phyloP scores from a whole-genome alignment of 768 basidiomycete species.

The Boletus sp. region DNA sequence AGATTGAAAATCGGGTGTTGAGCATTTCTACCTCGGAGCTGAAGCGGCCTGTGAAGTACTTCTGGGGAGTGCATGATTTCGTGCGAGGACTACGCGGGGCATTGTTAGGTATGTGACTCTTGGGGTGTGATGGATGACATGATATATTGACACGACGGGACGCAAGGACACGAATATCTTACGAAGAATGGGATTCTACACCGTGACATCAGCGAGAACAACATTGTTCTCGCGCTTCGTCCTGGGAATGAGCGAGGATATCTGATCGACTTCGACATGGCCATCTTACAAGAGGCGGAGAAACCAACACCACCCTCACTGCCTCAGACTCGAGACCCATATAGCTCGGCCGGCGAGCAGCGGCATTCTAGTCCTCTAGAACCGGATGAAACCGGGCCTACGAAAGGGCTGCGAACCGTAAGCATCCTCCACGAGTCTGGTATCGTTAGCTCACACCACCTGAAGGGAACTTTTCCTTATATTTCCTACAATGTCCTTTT shows the following conservation, averaged over 20 bases:
- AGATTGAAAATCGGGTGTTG: background rate
- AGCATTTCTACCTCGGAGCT: background rate
- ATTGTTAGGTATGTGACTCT: slow-evolving; percentile 4
- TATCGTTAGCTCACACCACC: background rate
- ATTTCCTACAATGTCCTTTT: background rate
- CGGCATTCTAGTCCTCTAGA: background rate
- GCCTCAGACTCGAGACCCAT: background rate
- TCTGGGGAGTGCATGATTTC: slow-evolving; percentile 19
- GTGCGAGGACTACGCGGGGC: slow-evolving; percentile 15
- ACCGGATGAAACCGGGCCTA: background rate
- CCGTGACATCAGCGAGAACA: slow-evolving; percentile 29
- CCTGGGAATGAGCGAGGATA: background rate
- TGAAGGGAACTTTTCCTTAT: background rate
- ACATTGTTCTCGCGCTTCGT: slow-evolving; percentile 27
- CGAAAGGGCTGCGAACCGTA: background rate
- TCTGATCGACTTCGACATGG: slow-evolving; percentile 16
- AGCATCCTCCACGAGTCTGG: background rate
- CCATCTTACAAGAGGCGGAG: background rate
- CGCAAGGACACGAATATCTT: slow-evolving; percentile 16
- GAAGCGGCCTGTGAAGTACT: slow-evolving; percentile 10
- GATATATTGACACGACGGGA: background rate
- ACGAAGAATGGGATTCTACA: slow-evolving; percentile 16
- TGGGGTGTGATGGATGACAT: background rate
- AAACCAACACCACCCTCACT: background rate
- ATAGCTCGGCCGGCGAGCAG: background rate